Evolutionary conservation across 371 early-diverging fungal species (phyloP), one percentile per base, ranked within the genome.

Genomic region (Circinella umbellata): DNA sequence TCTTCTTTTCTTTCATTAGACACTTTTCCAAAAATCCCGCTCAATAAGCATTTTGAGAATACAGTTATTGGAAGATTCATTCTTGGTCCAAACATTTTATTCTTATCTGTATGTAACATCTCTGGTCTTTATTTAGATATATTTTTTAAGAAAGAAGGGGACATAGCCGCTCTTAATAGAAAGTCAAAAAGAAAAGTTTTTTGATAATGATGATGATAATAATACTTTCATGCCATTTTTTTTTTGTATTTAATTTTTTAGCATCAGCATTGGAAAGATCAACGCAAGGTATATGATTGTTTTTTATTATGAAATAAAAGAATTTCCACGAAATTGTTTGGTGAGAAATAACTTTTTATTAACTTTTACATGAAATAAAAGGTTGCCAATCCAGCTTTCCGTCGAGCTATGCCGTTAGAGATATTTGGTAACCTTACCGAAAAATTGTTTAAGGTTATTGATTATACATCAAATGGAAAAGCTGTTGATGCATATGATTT

Each of bases 331-430:
- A 61, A 60, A 51, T 15, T 5, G 0, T 13, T 15, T 13, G 42
- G 15, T 51, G 51, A 51, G 7, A 51, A 47, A 15, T 15, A 47
- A 3, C 15, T 17, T 51, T 5, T 17, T 51, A 51, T 51, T n/a
- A 27, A 14, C 6, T 61, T 42, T 3, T 20, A 17, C 39, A 46
- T 11, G 4, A 13, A 2, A 20, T 9, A 20, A 18, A 59, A 73
- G 69, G 59, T 76, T 48, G 75, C 76, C 11, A 85, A 80, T 35
- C 82, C 82, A 15, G 83, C 78, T 6, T 83, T 83, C 54, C 78
- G 76, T 60, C 78, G 78, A 20, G 64, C 79, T 1, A 75, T 83
- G 73, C 83, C 81, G 4, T 60, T 79, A 0, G 61, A 68, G 3
- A 9, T 75, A 0, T 80, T 83, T 75, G 81, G 79, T 7, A n/a